Percentiles rank a stretch among this genome's conserved stretches.
phyloP scores from a whole-genome alignment of 169 alveolate genomes.

The Plasmodium yoelii region DNA sequence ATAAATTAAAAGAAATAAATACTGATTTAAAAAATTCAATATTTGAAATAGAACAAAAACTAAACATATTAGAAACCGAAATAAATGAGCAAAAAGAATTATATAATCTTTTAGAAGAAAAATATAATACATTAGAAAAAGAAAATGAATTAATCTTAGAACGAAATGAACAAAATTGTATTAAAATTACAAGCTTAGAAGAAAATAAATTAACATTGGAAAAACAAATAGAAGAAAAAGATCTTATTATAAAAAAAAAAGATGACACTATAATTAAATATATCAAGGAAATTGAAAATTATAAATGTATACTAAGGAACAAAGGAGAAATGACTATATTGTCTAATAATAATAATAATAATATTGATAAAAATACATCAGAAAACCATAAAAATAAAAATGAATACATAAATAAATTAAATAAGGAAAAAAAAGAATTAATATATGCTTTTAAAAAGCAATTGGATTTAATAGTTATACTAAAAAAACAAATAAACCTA shows the following conservation, averaged over 20 bases:
- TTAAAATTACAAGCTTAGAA: conserved; percentile 10
- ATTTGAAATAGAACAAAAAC: conserved; percentile 25
- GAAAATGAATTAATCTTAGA: conserved; percentile 45
- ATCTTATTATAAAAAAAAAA: conserved; percentile 30
- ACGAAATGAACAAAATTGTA: conserved; percentile 18
- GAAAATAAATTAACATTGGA: conserved; percentile 37
- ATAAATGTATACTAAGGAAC: conserved; percentile 40
- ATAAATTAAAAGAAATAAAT: conserved; percentile 17
- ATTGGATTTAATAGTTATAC: conserved; percentile 47
- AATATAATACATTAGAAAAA: conserved; percentile 26
- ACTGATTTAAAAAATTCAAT: conserved; percentile 6
- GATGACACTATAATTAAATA: conserved; percentile 47
- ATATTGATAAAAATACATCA: conserved; percentile 27
- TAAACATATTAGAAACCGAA: conserved; percentile 14
- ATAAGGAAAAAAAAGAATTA: conserved; percentile 59
- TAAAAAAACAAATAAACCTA: conserved; percentile 62
- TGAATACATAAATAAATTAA: conserved; percentile 44
- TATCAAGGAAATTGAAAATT: conserved; percentile 53
- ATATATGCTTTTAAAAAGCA: conserved; percentile 66
- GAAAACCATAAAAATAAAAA: conserved; percentile 21
- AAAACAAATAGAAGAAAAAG: conserved; percentile 47
- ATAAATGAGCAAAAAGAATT: conserved; percentile 34
- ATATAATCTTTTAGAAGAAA: conserved; percentile 26
- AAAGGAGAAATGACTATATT: conserved; percentile 58
- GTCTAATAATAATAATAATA: conserved; percentile 13